Base-by-base conservation (phyloP, 2,329 filamentous ascomycete species). In the Trichoderma sp. region DNA sequence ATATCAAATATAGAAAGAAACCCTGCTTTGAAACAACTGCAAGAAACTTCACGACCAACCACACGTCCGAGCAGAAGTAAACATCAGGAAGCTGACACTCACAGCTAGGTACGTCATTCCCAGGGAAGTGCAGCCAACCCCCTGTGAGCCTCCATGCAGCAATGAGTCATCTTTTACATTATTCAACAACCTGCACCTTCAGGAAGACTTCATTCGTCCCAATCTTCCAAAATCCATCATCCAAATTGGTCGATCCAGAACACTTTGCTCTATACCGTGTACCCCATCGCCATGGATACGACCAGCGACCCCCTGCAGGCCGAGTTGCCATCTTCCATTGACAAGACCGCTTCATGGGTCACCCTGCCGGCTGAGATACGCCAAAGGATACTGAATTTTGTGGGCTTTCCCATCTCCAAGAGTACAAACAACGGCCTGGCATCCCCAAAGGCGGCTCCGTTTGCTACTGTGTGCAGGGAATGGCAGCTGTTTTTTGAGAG, bases 401-500 rank as follows among this genome's bases (percentile, higher is more conserved):
- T 56, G 6, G 21, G 14, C 4, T 47, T 56, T 12, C 51, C 51
- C 6, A 19, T 12, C 19, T 41, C 51, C 6, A 43, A 15, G 19
- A 26, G 21, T 7, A 15, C 5, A 39, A 39, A 24, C 21, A 47
- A 55, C n/a, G 5, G 15, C 9, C n/a, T 39, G n/a, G 44, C 24
- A n/a, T 60, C 28, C 26, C 30, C 9, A 48, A 63, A 56, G 50
- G 41, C 56, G 28, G 60, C 60, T 41, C 41, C 6, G 4, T 63
- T 48, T 7, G 50, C 60, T 41, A 48, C 51, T 24, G 60, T 63
- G 21, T 56, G 50, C 17, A 5, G 19, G 12, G 60, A 63, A 63
- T 63, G 60, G 50, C 50, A 63, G 41, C 19, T 26, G 6, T 47
- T 63, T 28, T 34, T 63, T 41, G 60, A 63, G 43, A 26, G 30